Percentiles rank a stretch among this genome's conserved stretches.
Conservation (phyloP, 805 yeast species). For the Pachysolen tannophilus region DNA sequence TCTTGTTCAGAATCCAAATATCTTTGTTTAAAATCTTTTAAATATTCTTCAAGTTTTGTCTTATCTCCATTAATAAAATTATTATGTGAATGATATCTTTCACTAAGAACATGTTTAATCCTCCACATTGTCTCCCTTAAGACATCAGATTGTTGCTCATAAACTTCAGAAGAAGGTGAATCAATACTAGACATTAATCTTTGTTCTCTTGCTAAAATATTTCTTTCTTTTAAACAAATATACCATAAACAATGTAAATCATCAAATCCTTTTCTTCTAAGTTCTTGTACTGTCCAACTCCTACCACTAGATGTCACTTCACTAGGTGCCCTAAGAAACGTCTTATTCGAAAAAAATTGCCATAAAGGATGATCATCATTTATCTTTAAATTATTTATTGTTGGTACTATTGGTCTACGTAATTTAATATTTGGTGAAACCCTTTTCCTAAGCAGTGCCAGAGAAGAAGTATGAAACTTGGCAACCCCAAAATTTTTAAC, state of each 20-base stretch:
- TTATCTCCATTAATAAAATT: constrained; percentile 43
- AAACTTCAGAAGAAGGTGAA: constrained; percentile 5
- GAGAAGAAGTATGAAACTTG: constrained; percentile 27
- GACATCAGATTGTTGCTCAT: constrained; percentile 28
- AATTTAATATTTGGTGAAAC: constrained; percentile 42
- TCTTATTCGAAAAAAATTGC: constrained; percentile 73
- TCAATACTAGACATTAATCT: constrained; percentile 26
- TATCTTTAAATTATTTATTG: constrained; percentile 62
- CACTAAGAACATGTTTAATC: constrained; percentile 81
- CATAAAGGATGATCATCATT: constrained; percentile 88
- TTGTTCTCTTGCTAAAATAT: constrained; percentile 67
- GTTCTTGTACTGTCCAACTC: constrained; percentile 82
- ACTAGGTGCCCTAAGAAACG: constrained; percentile 49
- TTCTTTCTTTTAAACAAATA: constrained; percentile 74
- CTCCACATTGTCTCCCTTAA: constrained; percentile 63
- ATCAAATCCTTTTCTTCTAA: constrained; percentile 84
- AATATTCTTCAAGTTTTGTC: constrained; percentile 35
- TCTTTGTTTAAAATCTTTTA: constrained; percentile 47
- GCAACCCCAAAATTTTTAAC: too few relatives aligned
- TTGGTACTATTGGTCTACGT: constrained; percentile 81
- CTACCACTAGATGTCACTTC: constrained; percentile 53
- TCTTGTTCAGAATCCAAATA: constrained; percentile 49
- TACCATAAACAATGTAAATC: constrained; percentile 93
- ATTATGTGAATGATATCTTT: constrained; percentile 67
- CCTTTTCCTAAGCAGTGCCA: constrained; percentile 28